phyloP scores from a whole-genome alignment of 1,139 yeast genomes.

The Sugiyamaella japonica region DNA sequence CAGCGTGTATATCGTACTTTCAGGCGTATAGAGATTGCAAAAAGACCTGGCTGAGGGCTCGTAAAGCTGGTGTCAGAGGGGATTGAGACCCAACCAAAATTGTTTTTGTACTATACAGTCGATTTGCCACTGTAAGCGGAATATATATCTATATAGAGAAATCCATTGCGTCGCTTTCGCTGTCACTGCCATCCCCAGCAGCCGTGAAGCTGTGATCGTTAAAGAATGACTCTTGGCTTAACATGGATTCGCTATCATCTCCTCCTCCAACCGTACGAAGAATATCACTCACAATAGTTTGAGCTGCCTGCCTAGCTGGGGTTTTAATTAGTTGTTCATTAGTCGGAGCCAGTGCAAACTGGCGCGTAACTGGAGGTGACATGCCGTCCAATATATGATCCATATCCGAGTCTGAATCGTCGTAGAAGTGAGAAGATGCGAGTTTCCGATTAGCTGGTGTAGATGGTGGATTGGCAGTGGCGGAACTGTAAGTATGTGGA shows the following conservation, averaged over 20 bases:
- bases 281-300: conserved; percentile 31
- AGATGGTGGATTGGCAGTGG: conserved; percentile 8
- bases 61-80: conserved; percentile 13
- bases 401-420: conserved; percentile 30
- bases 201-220: conserved; percentile 16
- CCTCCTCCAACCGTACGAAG: conserved; percentile 27
- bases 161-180: conserved; percentile 16
- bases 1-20: conserved; percentile 79
- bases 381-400: conserved; percentile 32
- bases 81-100: background rate
- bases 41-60: conserved; percentile 60
- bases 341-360: conserved; percentile 27
- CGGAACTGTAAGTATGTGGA: background rate
- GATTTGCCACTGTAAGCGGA: too few species aligned
- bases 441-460: conserved; percentile 14
- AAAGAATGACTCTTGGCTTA: conserved; percentile 19
- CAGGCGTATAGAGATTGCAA: conserved; percentile 92
- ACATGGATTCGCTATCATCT: conserved; percentile 22
- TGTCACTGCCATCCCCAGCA: conserved; percentile 8
- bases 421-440: conserved; percentile 21
- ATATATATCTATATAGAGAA: conserved; percentile 2
- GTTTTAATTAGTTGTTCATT: conserved; percentile 27
- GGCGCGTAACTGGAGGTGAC: conserved; percentile 36
- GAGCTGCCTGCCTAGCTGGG: conserved; percentile 35
- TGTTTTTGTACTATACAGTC: too few species aligned